Percentiles rank a stretch among this genome's conserved stretches.
phyloP scores from a whole-genome alignment of 768 basidiomycete genomes.

The Collybiopsis luxurians region DNA sequence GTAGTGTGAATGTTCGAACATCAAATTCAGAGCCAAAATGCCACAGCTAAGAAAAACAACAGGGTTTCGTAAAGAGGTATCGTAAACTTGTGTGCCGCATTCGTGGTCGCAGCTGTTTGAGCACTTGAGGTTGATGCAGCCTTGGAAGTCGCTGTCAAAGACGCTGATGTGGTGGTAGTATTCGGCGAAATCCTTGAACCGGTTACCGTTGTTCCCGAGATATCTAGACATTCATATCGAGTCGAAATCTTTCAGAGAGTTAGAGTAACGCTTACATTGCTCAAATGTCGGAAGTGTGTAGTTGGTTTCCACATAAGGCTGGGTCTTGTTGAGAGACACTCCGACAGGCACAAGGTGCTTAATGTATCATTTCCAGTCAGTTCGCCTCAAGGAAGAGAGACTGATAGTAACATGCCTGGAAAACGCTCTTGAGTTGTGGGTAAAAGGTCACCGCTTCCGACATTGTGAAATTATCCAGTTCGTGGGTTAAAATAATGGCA shows the following conservation, averaged over 20 bases:
- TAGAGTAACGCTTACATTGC: slow-evolving; percentile 35
- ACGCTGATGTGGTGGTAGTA: background rate
- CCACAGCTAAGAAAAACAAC: too few relatives aligned
- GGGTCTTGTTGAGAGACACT: slow-evolving; percentile 46
- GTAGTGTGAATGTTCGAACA: too few relatives aligned
- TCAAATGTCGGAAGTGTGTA: slow-evolving; percentile 40
- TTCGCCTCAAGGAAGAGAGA: background rate
- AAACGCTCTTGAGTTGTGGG: slow-evolving; percentile 38
- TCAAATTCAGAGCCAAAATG: too few relatives aligned
- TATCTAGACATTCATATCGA: background rate
- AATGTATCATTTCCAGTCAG: background rate
- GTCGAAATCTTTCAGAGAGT: background rate
- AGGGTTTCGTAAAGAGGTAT: too few relatives aligned
- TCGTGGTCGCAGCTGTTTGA: too few relatives aligned
- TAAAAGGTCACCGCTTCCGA: slow-evolving; percentile 50
- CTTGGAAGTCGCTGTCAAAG: background rate
- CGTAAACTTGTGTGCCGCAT: too few relatives aligned
- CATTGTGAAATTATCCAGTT: slow-evolving; percentile 63
- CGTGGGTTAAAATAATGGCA: slow-evolving; percentile 55
- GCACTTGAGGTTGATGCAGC: too few relatives aligned
- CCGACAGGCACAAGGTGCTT: slow-evolving; percentile 52
- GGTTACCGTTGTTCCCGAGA: background rate
- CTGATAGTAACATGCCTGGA: slow-evolving; percentile 36
- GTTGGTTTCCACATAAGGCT: slow-evolving; percentile 50
- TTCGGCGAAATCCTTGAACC: slow-evolving; percentile 1